Evolutionary conservation across 179 eudicot genomes (phyloP), one percentile per base, ranked within the genome.

Genomic region (Silene coronaria): DNA sequence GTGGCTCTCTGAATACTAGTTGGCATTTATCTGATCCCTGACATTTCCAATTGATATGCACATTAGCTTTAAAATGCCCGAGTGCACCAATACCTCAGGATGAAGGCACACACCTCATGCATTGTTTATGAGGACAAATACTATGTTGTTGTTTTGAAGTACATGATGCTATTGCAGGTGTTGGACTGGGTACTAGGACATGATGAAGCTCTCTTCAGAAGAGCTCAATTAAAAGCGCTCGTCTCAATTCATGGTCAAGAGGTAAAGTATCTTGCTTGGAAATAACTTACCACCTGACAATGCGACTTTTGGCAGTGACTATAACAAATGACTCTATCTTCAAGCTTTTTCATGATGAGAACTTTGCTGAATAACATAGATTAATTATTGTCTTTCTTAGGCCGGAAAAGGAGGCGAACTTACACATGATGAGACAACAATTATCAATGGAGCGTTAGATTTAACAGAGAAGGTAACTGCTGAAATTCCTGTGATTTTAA

Each of bases 331-430:
- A 8, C 42, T 27, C 19, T 27, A 53, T 30, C 13, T 24, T 62
- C 58, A 51, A 51, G 58, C 19, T 16, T 51, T 73, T 6, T 72
- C 61, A 36, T 61, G 23, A 30, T 67, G 67, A 36, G 64, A 57
- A 42, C 57, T 71, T 65, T 24, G 24, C 73, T 32, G 46, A 1
- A 12, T 32, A 28, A 48, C 75, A 34, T 10, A 51, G 55, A 69
- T 30, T 60, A 42, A 19, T 58, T 42, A 21, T 77, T 48, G 64
- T 53, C 66, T 69, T 80, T 73, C 71, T 42, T 76, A 93, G 98
- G 98, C 95, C 72, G 98, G 98, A 77, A 91, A 90, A 84, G 98
- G 98, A 64, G 98, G 98, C 80, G 98, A 93, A 76, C 98, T 93
- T 69, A 91, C 98, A 1, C 97, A 89, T 75, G 98, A 93, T 74